A percentile compares a stretch with the other conserved stretches of the same genome.
Conservation (phyloP, 2,329 filamentous ascomycete species). For the Aspergillus melleus region DNA sequence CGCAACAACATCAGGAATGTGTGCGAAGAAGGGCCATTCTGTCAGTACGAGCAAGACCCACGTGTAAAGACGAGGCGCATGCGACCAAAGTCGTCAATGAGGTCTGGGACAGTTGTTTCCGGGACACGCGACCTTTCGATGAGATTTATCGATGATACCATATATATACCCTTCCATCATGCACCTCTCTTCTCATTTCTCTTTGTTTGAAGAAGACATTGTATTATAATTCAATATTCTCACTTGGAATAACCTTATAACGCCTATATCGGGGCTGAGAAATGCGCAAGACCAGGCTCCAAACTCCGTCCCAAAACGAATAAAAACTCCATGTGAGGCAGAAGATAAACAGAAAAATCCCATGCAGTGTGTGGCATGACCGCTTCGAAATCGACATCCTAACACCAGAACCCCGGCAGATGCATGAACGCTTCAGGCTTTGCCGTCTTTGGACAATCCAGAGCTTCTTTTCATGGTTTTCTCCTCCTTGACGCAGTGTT, state of each 20-base stretch:
- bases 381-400: not conserved
- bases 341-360: constrained; percentile 11
- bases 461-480: constrained; percentile 45
- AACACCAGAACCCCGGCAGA: constrained; percentile 23
- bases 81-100: constrained; percentile 88
- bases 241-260: not conserved
- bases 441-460: constrained; percentile 34
- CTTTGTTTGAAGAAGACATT: not conserved
- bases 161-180: constrained; percentile 3
- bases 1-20: constrained; percentile 91
- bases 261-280: not conserved
- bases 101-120: constrained; percentile 98
- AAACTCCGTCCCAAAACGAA: not conserved
- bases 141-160: constrained; percentile 75
- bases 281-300: not conserved
- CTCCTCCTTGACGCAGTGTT: constrained; percentile 73
- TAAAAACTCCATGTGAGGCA: constrained; percentile 17
- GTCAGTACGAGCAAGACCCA: constrained; percentile 75
- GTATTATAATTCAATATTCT: constrained; percentile 10
- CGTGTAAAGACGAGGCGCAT: constrained; percentile 81
- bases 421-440: constrained; percentile 26
- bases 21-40: constrained; percentile 77
- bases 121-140: constrained; percentile 92
- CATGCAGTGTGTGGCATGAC: not conserved
- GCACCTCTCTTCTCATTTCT: not conserved